Percentiles rank a stretch among this genome's conserved stretches.
phyloP scores from a whole-genome alignment of 202 grass and related monocot species.

The Zizania palustris region DNA sequence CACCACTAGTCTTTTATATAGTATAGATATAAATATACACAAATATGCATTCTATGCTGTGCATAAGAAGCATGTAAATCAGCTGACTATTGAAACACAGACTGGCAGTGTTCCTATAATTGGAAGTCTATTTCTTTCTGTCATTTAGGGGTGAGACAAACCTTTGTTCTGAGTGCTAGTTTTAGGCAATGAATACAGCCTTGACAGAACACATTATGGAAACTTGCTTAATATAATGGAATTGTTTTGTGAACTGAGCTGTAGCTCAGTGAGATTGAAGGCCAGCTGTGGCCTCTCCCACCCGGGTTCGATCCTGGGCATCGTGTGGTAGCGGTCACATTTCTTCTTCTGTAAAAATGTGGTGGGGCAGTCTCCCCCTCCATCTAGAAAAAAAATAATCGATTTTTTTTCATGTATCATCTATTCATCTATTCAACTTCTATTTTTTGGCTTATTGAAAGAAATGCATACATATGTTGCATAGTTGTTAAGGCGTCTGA shows the following conservation, averaged over 20 bases:
- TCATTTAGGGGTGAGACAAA: neutral
- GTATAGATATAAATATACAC: neutral
- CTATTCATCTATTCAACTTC: neutral
- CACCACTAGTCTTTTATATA: too few species aligned
- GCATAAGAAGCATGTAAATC: slow-evolving; percentile 18
- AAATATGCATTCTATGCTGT: neutral
- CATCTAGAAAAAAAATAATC: too few species aligned
- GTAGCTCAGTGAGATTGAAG: too few species aligned
- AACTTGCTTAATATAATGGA: neutral
- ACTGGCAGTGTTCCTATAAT: slow-evolving; percentile 15
- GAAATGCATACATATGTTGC: slow-evolving; percentile 10
- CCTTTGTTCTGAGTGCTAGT: neutral
- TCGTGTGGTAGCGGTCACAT: too few species aligned
- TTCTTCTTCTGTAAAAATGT: too few species aligned
- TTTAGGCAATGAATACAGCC: neutral
- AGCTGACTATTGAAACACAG: slow-evolving; percentile 3
- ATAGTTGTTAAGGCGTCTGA: too few species aligned
- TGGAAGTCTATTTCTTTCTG: neutral
- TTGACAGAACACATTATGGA: neutral
- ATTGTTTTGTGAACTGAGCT: too few species aligned
- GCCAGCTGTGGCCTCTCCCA: too few species aligned
- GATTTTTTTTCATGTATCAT: slow-evolving; percentile 1
- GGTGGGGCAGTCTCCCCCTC: too few species aligned
- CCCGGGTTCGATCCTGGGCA: too few species aligned
- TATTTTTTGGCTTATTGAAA: slow-evolving; percentile 11